Evolutionary conservation across 2,329 filamentous ascomycete genomes (phyloP).

Genomic region (Aspergillus pseudoterreus): DNA sequence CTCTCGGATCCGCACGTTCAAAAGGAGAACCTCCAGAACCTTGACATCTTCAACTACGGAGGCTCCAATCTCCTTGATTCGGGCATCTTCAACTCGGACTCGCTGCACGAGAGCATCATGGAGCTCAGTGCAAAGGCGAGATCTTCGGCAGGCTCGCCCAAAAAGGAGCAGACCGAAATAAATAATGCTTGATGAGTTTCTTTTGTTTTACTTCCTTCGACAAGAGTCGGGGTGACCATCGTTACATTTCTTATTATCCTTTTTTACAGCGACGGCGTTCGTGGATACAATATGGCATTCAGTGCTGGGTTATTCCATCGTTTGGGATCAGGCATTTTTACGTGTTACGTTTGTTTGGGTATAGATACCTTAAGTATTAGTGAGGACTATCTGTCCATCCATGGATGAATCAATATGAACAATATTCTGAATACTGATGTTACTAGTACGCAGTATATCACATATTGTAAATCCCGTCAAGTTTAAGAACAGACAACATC

Average conservation of each 20-base stretch:
- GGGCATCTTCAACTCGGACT: slow-evolving; percentile 35
- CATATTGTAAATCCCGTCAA: too few relatives aligned
- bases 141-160: slow-evolving; percentile 10
- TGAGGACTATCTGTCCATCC: too few relatives aligned
- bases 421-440: too few relatives aligned
- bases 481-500: too few relatives aligned
- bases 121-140: slow-evolving; percentile 21
- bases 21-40: slow-evolving; percentile 23
- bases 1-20: slow-evolving; percentile 31
- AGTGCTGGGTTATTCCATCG: slow-evolving; percentile 1
- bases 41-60: slow-evolving; percentile 30
- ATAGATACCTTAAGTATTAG: too few relatives aligned
- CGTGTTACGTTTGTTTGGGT: neutral
- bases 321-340: slow-evolving; percentile 11
- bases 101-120: slow-evolving; percentile 24
- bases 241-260: slow-evolving; percentile 3
- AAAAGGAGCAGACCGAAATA: slow-evolving; percentile 9
- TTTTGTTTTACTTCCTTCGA: slow-evolving; percentile 7
- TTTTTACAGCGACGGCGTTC: slow-evolving; percentile 16
- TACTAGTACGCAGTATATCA: too few relatives aligned
- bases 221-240: slow-evolving; percentile 1
- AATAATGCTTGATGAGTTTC: slow-evolving; percentile 19
- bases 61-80: slow-evolving; percentile 31
- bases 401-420: too few relatives aligned
- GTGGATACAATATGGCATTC: slow-evolving; percentile 2